Evolutionary conservation across 2,329 filamentous ascomycete species (phyloP), one percentile per base, ranked within the genome.

Genomic region (Colletotrichum sp.): DNA sequence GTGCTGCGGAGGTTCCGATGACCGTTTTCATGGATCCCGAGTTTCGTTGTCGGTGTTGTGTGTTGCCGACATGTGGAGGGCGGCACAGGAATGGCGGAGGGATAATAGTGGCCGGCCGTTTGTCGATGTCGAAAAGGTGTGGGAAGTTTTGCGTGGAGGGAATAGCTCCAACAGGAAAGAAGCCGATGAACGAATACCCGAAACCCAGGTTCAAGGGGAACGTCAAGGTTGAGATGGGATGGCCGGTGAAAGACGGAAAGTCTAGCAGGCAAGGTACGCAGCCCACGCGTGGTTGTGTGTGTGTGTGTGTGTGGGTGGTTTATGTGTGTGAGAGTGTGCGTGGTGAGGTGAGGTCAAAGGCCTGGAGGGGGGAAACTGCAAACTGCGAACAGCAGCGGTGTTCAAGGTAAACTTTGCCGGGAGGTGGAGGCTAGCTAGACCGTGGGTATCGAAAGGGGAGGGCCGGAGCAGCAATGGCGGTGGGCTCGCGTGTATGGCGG

Each of bases 51-150:
- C 56, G 52, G 58, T 52, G 36, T 38, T 43, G 63, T 59, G 67
- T 59, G 16, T 68, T 73, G 69, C 58, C 69, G 63, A 58, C 43
- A 67, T 75, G 69, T 62, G 69, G 68, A 75, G 58, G 69, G 69
- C 48, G 30, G 56, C 24, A 58, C 61, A 59, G 56, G 58, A 63
- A 67, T 68, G 63, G 69, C 55, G 56, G 43, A 68, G 48, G 58
- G 62, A 58, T 56, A 67, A 56, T 36, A 65, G 69, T 43, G 52
- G 62, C 55, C 52, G 62, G 69, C 55, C 73, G 73, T 55, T 75
- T 62, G 69, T 62, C 62, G 26, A 64, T 69, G 43, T n/a, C 34
- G 28, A 24, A 65, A 43, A 43, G 30, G 43, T 14, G 30, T 71
- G 55, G 24, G 30, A 36, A 59, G 48, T 59, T 59, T 30, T 28